Evolutionary conservation across 2,329 filamentous ascomycete species (phyloP), one percentile per base, ranked within the genome.

Genomic region (Cadophora sp.): DNA sequence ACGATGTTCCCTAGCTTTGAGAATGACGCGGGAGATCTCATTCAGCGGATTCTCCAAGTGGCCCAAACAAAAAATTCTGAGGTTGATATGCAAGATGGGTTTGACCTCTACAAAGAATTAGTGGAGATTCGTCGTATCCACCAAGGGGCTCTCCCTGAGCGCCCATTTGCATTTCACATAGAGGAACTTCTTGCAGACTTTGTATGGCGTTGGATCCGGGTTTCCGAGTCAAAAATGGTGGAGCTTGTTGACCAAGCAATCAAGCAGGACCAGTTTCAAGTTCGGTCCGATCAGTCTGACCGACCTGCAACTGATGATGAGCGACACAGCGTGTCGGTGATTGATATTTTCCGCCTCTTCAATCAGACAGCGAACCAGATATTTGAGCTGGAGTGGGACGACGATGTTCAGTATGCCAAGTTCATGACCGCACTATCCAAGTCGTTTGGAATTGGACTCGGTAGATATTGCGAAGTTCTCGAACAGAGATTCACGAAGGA

Each of bases 381-480:
- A 64, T 89, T 92, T 63, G 84, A 93, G 72, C 84, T 99, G 13
- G 89, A 94, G 68, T 99, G 96, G 96, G 91, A 94, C 71, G 93
- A 98, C 77, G 93, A 97, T 75, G 84, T 97, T 45, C 94, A 97
- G 72, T 92, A 97, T 77, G 95, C 96, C 47, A 93, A 94, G 69
- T 99, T 99, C 80, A 98, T 98, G 94, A 99, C 96, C 18, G 89
- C 93, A 1, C 83, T 97, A 18, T 90, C 94, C 16, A 96, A 94
- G 74, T 90, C 91, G 0, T 93, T 98, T 68, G 91, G 94, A 1
- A 85, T 87, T 56, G 94, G 93, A 20, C 87, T 99, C 58, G 90
- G 92, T 14, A 88, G 89, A 72, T 99, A 99, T 78, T 99, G 96
- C 77, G 96, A 99, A 76, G 83, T 95, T 55, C 84, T 98, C 30